Evolutionary conservation across 176 grass and related monocot genomes (phyloP).

Genomic region (Cenchrus purpureus): DNA sequence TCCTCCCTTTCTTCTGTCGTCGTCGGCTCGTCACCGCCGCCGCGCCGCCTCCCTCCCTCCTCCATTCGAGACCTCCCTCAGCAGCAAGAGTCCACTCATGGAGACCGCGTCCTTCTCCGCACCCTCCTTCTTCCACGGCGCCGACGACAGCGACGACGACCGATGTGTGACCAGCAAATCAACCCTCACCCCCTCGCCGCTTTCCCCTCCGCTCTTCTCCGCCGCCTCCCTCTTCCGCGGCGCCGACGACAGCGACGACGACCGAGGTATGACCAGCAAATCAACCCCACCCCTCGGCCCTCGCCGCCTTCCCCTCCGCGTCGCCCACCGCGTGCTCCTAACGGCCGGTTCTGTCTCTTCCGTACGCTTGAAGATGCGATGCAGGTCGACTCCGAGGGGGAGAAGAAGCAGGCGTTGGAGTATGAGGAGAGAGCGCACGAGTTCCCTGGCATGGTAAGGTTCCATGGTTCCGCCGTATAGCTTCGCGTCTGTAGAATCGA

Average conservation of each 20-base stretch:
- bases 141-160: constrained; percentile 33
- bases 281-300: not conserved
- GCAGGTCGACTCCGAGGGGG: not conserved
- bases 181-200: not conserved
- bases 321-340: not conserved
- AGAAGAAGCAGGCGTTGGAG: not conserved
- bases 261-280: constrained; percentile 6
- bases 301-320: not conserved
- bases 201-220: constrained; percentile 41
- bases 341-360: not conserved
- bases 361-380: constrained; percentile 4
- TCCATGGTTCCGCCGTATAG: not conserved
- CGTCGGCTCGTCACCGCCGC: not conserved
- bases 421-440: constrained; percentile 25
- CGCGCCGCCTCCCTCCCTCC: not conserved
- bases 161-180: not conserved
- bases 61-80: not conserved
- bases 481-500: not conserved
- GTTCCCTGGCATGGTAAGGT: constrained; percentile 10
- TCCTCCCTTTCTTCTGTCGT: no score
- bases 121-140: constrained; percentile 51
- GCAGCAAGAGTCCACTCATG: constrained; percentile 11
- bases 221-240: constrained; percentile 55
- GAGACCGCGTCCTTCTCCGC: constrained; percentile 60
- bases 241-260: constrained; percentile 36